Evolutionary conservation across 2,329 filamentous ascomycete genomes (phyloP).

Genomic region (Coniochaeta hoffmannii): DNA sequence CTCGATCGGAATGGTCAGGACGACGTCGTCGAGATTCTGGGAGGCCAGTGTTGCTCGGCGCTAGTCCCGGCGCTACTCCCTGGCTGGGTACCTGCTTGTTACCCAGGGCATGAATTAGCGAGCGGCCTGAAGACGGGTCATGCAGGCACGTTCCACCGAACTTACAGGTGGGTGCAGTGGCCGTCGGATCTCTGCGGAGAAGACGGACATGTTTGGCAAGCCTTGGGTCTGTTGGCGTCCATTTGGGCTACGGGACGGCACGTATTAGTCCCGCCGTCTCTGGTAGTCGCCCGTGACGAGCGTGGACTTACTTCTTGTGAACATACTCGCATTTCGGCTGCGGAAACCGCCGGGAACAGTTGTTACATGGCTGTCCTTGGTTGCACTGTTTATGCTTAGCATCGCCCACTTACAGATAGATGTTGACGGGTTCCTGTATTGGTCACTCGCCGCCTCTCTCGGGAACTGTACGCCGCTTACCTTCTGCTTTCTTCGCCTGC

Average conservation of each 20-base stretch:
- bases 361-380: constrained; percentile 45
- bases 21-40: not conserved
- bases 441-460: not conserved
- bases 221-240: constrained; percentile 1
- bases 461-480: constrained; percentile 13
- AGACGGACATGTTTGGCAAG: not conserved
- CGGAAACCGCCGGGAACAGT: constrained; percentile 45
- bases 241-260: not conserved
- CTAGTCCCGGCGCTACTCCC: not conserved
- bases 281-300: not conserved
- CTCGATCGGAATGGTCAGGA: not conserved
- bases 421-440: not conserved
- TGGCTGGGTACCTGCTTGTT: not conserved
- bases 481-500: constrained; percentile 44
- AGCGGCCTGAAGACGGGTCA: not conserved
- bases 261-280: not conserved
- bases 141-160: not conserved
- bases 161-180: not conserved
- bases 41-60: not conserved
- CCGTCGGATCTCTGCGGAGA: not conserved
- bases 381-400: constrained; percentile 33
- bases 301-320: not conserved
- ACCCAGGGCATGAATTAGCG: not conserved
- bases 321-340: constrained; percentile 42
- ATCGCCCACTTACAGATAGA: not conserved